A percentile compares a stretch with the other conserved stretches of the same genome.
Conservation (phyloP, 2,329 filamentous ascomycete genomes). For the Talaromyces sp. region DNA sequence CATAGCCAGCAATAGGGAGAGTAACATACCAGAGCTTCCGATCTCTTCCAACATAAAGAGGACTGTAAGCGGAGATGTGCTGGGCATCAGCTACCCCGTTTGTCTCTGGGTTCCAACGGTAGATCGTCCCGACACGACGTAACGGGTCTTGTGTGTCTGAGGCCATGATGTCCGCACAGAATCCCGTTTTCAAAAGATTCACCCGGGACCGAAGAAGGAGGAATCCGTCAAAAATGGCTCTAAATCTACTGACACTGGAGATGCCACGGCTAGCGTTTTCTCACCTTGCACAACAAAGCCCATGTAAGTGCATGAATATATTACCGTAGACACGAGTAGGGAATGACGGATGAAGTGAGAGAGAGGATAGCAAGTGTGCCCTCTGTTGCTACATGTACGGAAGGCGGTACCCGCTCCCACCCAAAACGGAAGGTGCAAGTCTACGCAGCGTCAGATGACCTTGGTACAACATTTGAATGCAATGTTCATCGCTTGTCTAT, state of each 20-base stretch:
- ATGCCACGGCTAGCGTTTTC: too few species aligned
- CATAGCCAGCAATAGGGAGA: not conserved
- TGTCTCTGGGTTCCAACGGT: conserved; percentile 19
- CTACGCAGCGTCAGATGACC: not conserved
- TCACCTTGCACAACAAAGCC: too few species aligned
- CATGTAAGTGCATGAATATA: not conserved
- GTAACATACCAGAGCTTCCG: conserved; percentile 24
- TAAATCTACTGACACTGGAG: too few species aligned
- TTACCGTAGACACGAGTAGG: not conserved
- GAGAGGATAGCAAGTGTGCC: not conserved
- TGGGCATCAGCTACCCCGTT: conserved; percentile 12
- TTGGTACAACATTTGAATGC: not conserved
- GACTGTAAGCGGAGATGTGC: conserved; percentile 25
- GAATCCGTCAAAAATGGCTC: too few species aligned
- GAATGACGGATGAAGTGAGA: not conserved
- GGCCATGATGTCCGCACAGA: not conserved
- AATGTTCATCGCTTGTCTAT: not conserved
- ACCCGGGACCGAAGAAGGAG: too few species aligned
- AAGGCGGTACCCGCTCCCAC: not conserved
- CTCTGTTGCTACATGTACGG: not conserved
- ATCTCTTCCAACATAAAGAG: conserved; percentile 35
- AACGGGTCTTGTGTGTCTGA: not conserved
- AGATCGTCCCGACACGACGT: conserved; percentile 19
- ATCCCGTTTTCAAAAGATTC: too few species aligned
- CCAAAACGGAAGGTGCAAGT: not conserved